Evolutionary conservation across 1,284 basidiomycete genomes (phyloP).

Genomic region (Apiotrichum brassicae): DNA sequence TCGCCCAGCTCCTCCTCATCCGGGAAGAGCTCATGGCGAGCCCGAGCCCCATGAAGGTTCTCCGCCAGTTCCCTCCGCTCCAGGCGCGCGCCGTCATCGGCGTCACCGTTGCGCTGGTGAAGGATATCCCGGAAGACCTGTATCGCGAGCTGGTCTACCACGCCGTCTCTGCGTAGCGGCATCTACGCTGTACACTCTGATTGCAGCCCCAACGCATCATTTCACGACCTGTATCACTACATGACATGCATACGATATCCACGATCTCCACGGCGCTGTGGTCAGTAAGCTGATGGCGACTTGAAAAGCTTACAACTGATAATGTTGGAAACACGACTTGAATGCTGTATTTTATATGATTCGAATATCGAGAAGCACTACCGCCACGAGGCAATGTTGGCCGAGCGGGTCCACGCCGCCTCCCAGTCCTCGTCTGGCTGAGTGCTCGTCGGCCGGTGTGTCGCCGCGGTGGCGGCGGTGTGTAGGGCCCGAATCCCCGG

Average conservation of each 20-base stretch:
- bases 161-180: conserved; percentile 46
- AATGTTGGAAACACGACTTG: no score
- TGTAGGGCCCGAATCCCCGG: conserved; percentile 1
- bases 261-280: no score
- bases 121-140: conserved; percentile 79
- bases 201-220: no score
- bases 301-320: no score
- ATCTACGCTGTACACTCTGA: no score
- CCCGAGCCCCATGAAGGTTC: conserved; percentile 84
- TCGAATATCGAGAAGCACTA: no score
- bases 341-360: no score
- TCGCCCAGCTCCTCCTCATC: conserved; percentile 86
- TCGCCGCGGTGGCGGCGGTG: neutral
- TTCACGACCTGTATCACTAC: conserved; percentile 1
- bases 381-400: neutral
- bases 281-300: no score
- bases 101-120: conserved; percentile 84
- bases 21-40: conserved; percentile 79
- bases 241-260: conserved; percentile 1
- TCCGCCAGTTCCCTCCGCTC: conserved; percentile 89
- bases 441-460: neutral
- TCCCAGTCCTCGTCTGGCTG: conserved; percentile 1
- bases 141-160: conserved; percentile 86
- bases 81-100: conserved; percentile 81
- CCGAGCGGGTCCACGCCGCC: neutral